Percentiles rank a stretch among this genome's conserved stretches.
phyloP scores from a whole-genome alignment of 2,329 filamentous ascomycete species.

The Hymenoscyphus infarciens region DNA sequence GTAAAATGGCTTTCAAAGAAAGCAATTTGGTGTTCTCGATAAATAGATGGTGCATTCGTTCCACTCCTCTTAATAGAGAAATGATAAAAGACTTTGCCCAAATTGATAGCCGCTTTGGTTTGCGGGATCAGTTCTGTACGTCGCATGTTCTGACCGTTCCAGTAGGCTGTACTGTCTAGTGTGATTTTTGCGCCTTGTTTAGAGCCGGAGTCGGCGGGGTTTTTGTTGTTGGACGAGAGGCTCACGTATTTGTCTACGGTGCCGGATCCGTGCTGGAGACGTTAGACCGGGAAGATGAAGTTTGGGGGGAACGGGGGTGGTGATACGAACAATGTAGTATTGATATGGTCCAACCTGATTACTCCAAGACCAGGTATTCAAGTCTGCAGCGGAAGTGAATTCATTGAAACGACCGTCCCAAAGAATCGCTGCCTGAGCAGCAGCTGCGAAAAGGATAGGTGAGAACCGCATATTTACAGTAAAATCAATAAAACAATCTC shows the following conservation, averaged over 20 bases:
- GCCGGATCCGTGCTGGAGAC: constrained; percentile 51
- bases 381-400: constrained; percentile 49
- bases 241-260: constrained; percentile 38
- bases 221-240: constrained; percentile 47
- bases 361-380: constrained; percentile 62
- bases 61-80: constrained; percentile 61
- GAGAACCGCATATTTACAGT: constrained; percentile 26
- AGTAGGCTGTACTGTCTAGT: constrained; percentile 60
- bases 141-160: constrained; percentile 71
- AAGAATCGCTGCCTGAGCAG: constrained; percentile 41
- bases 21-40: constrained; percentile 62
- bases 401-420: constrained; percentile 68
- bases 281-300: neutral
- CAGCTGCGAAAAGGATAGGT: constrained; percentile 25
- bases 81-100: constrained; percentile 66
- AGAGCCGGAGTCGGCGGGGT: constrained; percentile 53
- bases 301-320: neutral
- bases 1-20: constrained; percentile 69
- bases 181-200: constrained; percentile 66
- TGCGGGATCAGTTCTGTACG: constrained; percentile 72
- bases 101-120: constrained; percentile 59
- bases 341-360: constrained; percentile 68
- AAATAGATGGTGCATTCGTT: constrained; percentile 55
- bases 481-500: neutral
- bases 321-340: constrained; percentile 57